These are phyloP conservation scores for Stereum hirsutum DNA, from an alignment of 1,284 basidiomycete species.

Conservation along the genomic window DNA sequence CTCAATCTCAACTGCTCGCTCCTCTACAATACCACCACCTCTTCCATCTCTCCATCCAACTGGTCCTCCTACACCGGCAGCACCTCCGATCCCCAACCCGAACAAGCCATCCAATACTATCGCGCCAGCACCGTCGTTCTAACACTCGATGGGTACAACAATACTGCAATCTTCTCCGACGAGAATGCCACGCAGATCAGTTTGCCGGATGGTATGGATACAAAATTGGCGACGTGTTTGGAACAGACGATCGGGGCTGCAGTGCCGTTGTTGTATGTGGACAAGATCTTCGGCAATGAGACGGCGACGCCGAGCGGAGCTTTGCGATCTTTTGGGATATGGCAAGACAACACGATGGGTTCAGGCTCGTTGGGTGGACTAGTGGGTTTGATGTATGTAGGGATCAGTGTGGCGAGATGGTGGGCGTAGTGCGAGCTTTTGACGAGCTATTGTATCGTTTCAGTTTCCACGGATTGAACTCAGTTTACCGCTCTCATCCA, in stretches of 20 bases:
- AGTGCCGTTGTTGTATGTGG: conserved; percentile 26
- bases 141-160: conserved; percentile 36
- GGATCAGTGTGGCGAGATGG: too few species aligned
- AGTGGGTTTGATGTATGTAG: too few species aligned
- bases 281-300: too few species aligned
- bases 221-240: conserved; percentile 28
- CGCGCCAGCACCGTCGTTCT: conserved; percentile 27
- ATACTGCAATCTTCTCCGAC: conserved; percentile 20
- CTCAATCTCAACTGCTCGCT: conserved; percentile 10
- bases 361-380: too few species aligned
- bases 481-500: too few species aligned
- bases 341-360: too few species aligned
- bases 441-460: too few species aligned
- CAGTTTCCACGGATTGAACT: too few species aligned
- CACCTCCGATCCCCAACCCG: conserved; percentile 14
- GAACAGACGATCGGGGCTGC: conserved; percentile 33
- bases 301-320: too few species aligned
- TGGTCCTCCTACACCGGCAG: conserved; percentile 4
- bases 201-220: conserved; percentile 29
- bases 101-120: conserved; percentile 31
- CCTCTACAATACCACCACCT: conserved; percentile 4
- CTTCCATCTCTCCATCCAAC: too few species aligned
- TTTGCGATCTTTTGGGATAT: too few species aligned
- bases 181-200: conserved; percentile 23
- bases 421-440: too few species aligned